Percentiles rank a stretch among this genome's conserved stretches.
Evolutionary conservation across 2,329 filamentous ascomycete species (phyloP).

Genomic region (Monilinia vaccinii-corymbosi): DNA sequence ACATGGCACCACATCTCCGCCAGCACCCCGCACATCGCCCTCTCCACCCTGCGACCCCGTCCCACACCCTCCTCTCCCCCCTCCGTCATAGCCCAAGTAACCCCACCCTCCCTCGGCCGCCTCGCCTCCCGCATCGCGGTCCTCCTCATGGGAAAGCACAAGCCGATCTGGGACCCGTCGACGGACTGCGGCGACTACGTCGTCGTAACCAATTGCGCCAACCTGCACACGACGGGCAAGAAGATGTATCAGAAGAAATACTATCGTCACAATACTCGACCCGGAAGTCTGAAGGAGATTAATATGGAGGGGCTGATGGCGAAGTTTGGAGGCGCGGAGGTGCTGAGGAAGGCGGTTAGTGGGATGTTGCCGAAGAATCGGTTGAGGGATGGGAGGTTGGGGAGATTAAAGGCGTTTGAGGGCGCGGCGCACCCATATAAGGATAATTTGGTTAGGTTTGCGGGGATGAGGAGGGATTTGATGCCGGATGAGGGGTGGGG

Average conservation of each 20-base stretch:
- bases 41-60: slow-evolving; percentile 40
- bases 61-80: slow-evolving; percentile 29
- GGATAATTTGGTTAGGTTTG: slow-evolving; percentile 71
- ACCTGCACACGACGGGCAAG: slow-evolving; percentile 79
- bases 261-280: slow-evolving; percentile 87
- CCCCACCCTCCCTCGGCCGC: slow-evolving; percentile 75
- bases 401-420: slow-evolving; percentile 90
- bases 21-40: slow-evolving; percentile 52
- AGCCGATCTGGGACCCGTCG: slow-evolving; percentile 93
- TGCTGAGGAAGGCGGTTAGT: slow-evolving; percentile 81
- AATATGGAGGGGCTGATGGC: slow-evolving; percentile 93
- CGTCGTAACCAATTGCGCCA: slow-evolving; percentile 80
- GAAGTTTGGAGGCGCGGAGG: slow-evolving; percentile 88
- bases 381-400: slow-evolving; percentile 77
- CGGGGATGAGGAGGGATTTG: slow-evolving; percentile 37
- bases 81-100: slow-evolving; percentile 36
- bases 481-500: slow-evolving; percentile 18
- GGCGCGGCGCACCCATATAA: slow-evolving; percentile 87
- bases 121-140: slow-evolving; percentile 80
- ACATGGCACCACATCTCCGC: slow-evolving; percentile 85
- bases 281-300: slow-evolving; percentile 76
- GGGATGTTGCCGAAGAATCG: slow-evolving; percentile 98
- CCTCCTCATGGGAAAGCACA: slow-evolving; percentile 96
- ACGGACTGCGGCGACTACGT: slow-evolving; percentile 99
- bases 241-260: slow-evolving; percentile 94